Evolutionary conservation across 2,329 filamentous ascomycete species (phyloP).

Genomic region (Aspergillus nomiae): DNA sequence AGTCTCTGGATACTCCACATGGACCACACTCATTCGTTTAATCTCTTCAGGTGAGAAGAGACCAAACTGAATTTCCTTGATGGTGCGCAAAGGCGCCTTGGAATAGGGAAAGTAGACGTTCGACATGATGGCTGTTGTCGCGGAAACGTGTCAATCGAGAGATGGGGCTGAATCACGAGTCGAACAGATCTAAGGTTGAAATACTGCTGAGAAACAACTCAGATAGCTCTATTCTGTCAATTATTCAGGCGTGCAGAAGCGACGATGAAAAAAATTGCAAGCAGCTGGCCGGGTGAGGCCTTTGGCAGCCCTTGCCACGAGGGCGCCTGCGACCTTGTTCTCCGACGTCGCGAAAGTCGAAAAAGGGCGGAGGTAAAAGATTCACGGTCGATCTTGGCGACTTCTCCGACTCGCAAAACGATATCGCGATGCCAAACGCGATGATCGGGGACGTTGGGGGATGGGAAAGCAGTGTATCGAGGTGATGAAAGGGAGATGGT

Average conservation of each 20-base stretch:
- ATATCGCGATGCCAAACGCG: conserved; percentile 47
- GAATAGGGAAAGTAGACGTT: conserved; percentile 89
- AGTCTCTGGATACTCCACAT: conserved; percentile 97
- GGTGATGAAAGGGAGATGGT: conserved; percentile 46
- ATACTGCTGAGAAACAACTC: conserved; percentile 13
- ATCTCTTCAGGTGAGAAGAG: conserved; percentile 97
- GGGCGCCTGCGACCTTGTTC: conserved; percentile 46
- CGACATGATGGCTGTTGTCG: conserved; percentile 68
- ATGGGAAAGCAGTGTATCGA: conserved; percentile 32
- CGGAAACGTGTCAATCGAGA: conserved; percentile 17
- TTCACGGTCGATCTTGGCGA: conserved; percentile 30
- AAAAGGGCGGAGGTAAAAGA: conserved; percentile 30
- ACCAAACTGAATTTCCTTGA: conserved; percentile 99
- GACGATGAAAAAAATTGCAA: conserved; percentile 37
- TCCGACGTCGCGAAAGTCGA: conserved; percentile 39
- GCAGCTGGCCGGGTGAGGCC: conserved; percentile 46
- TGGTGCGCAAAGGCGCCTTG: conserved; percentile 92
- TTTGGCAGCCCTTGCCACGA: conserved; percentile 52
- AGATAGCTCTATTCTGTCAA: conserved; percentile 10
- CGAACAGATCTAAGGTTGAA: conserved; percentile 7
- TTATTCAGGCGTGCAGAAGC: conserved; percentile 19
- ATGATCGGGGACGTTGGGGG: conserved; percentile 40
- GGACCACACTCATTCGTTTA: conserved; percentile 96
- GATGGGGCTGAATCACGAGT: conserved; percentile 14
- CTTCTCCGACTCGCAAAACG: conserved; percentile 27